Evolutionary conservation across 371 early-diverging fungal genomes (phyloP).

Genomic region (Basidiobolus meristosporus): DNA sequence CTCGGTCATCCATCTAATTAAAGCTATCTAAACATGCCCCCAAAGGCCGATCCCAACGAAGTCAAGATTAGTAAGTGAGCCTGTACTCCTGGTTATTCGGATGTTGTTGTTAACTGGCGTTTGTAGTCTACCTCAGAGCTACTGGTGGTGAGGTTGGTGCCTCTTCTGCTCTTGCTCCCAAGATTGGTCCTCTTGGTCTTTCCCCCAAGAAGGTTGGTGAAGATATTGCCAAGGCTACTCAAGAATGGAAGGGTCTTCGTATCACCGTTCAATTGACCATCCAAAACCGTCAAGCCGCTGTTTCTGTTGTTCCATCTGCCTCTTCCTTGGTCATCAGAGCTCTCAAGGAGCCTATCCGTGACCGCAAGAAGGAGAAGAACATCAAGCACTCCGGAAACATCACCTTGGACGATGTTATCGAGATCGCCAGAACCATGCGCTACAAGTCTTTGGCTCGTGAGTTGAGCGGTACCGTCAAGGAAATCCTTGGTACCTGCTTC

Average conservation of each 20-base stretch:
- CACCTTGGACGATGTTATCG: slow-evolving; percentile 79
- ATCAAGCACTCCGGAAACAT: slow-evolving; percentile 92
- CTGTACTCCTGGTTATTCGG: neutral
- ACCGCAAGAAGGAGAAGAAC: slow-evolving; percentile 99
- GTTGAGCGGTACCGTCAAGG: slow-evolving; percentile 91
- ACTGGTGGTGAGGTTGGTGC: slow-evolving; percentile 99
- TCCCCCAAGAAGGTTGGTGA: slow-evolving; percentile 99
- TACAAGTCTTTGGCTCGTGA: slow-evolving; percentile 77
- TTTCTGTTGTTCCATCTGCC: slow-evolving; percentile 94
- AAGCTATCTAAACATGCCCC: slow-evolving; percentile 23
- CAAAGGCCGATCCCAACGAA: slow-evolving; percentile 78
- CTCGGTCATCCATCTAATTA: no score
- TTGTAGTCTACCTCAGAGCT: slow-evolving; percentile 72
- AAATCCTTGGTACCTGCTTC: slow-evolving; percentile 94
- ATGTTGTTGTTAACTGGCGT: neutral
- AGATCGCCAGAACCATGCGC: slow-evolving; percentile 93
- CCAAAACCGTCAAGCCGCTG: slow-evolving; percentile 98
- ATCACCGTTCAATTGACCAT: slow-evolving; percentile 96
- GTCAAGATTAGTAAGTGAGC: slow-evolving; percentile 51
- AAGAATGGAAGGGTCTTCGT: slow-evolving; percentile 97
- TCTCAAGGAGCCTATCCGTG: slow-evolving; percentile 97
- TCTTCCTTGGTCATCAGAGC: slow-evolving; percentile 97
- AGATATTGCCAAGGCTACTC: slow-evolving; percentile 99
- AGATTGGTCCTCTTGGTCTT: slow-evolving; percentile 99
- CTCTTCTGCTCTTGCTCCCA: slow-evolving; percentile 96